Conservation (phyloP, 1,139 yeast genomes). For the Yamadazyma diddensiae region DNA sequence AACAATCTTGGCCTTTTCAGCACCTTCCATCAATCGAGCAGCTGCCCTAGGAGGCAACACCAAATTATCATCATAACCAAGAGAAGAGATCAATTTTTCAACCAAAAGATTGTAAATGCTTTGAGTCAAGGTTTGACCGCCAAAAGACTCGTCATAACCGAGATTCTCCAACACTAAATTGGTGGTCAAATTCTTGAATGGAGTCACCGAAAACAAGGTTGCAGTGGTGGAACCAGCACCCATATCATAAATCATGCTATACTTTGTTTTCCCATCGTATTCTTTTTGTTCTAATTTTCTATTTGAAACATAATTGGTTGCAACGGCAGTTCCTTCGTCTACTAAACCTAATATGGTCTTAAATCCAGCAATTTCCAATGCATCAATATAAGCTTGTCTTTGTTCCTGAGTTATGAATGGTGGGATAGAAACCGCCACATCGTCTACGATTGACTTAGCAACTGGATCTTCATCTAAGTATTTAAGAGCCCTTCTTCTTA, state of each 20-base stretch:
- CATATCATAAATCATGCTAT: slow-evolving; percentile 79
- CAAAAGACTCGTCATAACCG: slow-evolving; percentile 62
- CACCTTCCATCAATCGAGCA: slow-evolving; percentile 71
- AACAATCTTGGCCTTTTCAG: slow-evolving; percentile 84
- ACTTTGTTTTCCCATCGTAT: slow-evolving; percentile 41
- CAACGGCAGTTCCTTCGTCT: slow-evolving; percentile 90
- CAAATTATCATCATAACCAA: slow-evolving; percentile 30
- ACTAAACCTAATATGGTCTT: slow-evolving; percentile 61
- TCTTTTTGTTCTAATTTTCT: slow-evolving; percentile 38
- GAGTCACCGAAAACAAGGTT: slow-evolving; percentile 66
- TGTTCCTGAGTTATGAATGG: slow-evolving; percentile 64
- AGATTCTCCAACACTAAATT: slow-evolving; percentile 66
- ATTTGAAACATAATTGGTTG: slow-evolving; percentile 66
- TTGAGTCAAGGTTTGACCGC: slow-evolving; percentile 74
- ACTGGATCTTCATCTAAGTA: slow-evolving; percentile 31
- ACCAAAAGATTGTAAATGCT: slow-evolving; percentile 59
- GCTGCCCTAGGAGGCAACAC: slow-evolving; percentile 53
- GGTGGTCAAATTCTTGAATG: slow-evolving; percentile 38
- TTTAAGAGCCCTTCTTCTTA: slow-evolving; percentile 59
- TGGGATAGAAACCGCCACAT: slow-evolving; percentile 76
- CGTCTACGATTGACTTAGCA: slow-evolving; percentile 46
- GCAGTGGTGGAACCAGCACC: slow-evolving; percentile 94
- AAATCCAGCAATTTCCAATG: slow-evolving; percentile 70
- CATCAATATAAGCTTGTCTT: slow-evolving; percentile 69
- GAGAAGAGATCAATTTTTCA: slow-evolving; percentile 51